Conservation (phyloP, 352 stramenopile species). For the Globisporangium nagaii region DNA sequence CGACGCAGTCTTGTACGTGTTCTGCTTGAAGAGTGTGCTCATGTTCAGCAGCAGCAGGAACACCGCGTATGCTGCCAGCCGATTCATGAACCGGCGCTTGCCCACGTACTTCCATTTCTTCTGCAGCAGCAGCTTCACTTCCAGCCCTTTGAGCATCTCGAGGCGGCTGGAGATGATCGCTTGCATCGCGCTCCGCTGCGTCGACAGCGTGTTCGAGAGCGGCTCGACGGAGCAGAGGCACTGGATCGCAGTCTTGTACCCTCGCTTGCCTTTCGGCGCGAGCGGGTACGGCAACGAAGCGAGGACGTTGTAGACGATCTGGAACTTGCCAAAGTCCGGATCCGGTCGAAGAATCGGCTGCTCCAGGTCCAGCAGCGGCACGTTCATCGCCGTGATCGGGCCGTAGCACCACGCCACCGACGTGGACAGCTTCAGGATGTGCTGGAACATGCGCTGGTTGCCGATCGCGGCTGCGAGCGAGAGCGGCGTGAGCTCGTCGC, state of each 20-base stretch:
- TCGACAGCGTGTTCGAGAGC: slow-evolving; percentile 33
- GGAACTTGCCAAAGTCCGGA: slow-evolving; percentile 16
- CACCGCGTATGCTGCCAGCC: slow-evolving; percentile 27
- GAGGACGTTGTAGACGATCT: slow-evolving; percentile 14
- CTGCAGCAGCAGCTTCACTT: slow-evolving; percentile 41
- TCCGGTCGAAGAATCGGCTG: slow-evolving; percentile 24
- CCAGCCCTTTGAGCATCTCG: slow-evolving; percentile 48
- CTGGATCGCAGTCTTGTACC: slow-evolving; percentile 45
- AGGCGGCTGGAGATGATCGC: slow-evolving; percentile 31
- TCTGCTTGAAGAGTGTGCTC: slow-evolving; percentile 38
- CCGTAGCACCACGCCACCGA: slow-evolving; percentile 49
- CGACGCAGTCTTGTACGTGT: slow-evolving; percentile 20
- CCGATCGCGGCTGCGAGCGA: slow-evolving; percentile 50
- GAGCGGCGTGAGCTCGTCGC: slow-evolving; percentile 45
- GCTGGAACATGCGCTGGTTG: slow-evolving; percentile 48
- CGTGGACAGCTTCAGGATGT: slow-evolving; percentile 41
- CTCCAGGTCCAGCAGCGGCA: slow-evolving; percentile 51
- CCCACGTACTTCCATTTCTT: slow-evolving; percentile 73
- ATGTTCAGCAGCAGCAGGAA: slow-evolving; percentile 40
- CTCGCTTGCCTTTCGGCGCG: slow-evolving; percentile 24
- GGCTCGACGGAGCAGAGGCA: slow-evolving; percentile 49
- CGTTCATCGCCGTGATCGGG: slow-evolving; percentile 44
- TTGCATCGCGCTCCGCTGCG: slow-evolving; percentile 14
- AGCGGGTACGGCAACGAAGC: slow-evolving; percentile 24
- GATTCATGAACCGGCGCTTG: slow-evolving; percentile 31